These are phyloP conservation scores for Wallacemonas collosoma DNA, from an alignment of 208 protist genomes.

Conservation along the genomic window DNA sequence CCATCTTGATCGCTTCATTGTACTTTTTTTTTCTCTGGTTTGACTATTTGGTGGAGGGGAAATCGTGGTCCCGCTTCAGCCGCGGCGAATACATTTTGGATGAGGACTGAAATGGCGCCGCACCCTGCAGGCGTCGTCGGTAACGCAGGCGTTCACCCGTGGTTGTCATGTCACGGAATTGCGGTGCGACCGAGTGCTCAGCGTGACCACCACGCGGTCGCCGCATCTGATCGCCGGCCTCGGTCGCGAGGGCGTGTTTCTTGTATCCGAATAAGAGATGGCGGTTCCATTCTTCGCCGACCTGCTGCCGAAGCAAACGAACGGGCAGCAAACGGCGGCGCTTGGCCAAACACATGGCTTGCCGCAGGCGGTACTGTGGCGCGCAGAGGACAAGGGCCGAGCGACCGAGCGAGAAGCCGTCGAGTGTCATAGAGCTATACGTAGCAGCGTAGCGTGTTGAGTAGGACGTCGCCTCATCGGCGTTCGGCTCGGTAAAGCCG, in stretches of 20 bases:
- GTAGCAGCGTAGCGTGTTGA: constrained; percentile 15
- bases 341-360: constrained; percentile 69
- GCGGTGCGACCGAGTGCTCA: not conserved
- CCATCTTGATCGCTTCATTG: not conserved
- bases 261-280: constrained; percentile 80
- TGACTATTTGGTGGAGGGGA: constrained; percentile 24
- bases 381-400: constrained; percentile 1
- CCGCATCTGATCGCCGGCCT: not conserved
- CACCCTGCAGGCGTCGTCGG: constrained; percentile 44
- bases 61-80: constrained; percentile 26
- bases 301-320: constrained; percentile 47
- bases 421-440: not conserved
- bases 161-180: constrained; percentile 32
- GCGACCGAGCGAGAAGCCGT: constrained; percentile 23
- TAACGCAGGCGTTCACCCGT: constrained; percentile 41
- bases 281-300: constrained; percentile 37
- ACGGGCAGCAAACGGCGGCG: constrained; percentile 64
- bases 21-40: constrained; percentile 3
- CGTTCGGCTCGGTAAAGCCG: constrained; percentile 12
- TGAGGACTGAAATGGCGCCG: constrained; percentile 48
- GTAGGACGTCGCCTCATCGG: not conserved
- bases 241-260: constrained; percentile 26
- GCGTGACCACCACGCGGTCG: not conserved
- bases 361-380: constrained; percentile 41
- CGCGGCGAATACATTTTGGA: constrained; percentile 49